Evolutionary conservation across 495 filamentous ascomycete genomes (phyloP), one percentile per base, ranked within the genome.

Genomic region (Pyrenopolyporus hunteri): DNA sequence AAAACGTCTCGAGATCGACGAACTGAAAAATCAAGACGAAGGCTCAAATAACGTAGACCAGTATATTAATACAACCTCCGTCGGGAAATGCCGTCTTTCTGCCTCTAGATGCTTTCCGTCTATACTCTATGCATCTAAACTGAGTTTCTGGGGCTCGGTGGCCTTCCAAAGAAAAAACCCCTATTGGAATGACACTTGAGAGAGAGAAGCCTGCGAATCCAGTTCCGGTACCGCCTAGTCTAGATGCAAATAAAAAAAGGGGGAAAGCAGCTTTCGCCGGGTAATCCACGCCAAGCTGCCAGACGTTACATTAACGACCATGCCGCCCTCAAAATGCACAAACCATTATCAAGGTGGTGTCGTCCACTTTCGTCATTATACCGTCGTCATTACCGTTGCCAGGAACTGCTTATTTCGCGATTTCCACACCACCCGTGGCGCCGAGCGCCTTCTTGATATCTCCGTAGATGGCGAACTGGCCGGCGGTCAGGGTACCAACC

Each of bases 391-490:
- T 55, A 59, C 32, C n/a, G n/a, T n/a, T n/a, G n/a, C n/a, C n/a
- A n/a, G n/a, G n/a, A n/a, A n/a, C n/a, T n/a, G n/a, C n/a, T n/a
- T 80, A 81, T 70, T 80, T 80, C 49, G 62, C 32, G 60, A 96
- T 92, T 78, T 96, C 91, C 48, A 93, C 87, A 76, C 90, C 91
- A 31, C 87, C 89, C 26, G 80, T 84, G 13, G 88, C 89, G 69
- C 89, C 89, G 6, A 89, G 48, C 0, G 67, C 56, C 66, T 72
- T 72, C 59, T 76, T 78, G 17, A 77, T 63, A 26, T 76, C 72
- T 9, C 44, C 92, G 74, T 97, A 97, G 80, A 98, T 98, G 69
- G 93, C 92, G 76, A 98, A 98, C 80, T 98, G 94, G 71, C 90
- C 89, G 54, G 92, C 91, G 57, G 92, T 97, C 55, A 95, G 73